These are phyloP conservation scores for Nothophaeocryptopus gaeumannii DNA, from an alignment of 2,329 filamentous ascomycete genomes.

Conservation along the genomic window DNA sequence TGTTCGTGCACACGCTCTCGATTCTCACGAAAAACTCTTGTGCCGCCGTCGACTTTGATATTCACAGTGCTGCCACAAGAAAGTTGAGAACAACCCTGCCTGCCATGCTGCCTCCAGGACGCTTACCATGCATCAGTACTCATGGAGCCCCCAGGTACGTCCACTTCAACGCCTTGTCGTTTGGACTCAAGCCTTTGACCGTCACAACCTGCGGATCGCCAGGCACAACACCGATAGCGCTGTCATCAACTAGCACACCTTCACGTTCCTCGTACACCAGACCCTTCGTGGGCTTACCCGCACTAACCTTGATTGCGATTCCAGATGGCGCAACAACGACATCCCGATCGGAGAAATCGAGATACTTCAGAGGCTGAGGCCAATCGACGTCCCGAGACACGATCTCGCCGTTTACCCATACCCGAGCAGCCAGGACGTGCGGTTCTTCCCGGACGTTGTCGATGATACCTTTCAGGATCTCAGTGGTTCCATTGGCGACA, in stretches of 20 bases:
- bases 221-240: slow-evolving; percentile 58
- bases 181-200: slow-evolving; percentile 41
- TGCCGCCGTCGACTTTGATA: too few relatives aligned
- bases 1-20: too few relatives aligned
- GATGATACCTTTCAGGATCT: slow-evolving; percentile 50
- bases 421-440: slow-evolving; percentile 53
- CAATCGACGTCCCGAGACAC: slow-evolving; percentile 58
- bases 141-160: slow-evolving; percentile 42
- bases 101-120: not conserved
- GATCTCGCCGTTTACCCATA: slow-evolving; percentile 52
- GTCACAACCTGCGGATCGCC: slow-evolving; percentile 53
- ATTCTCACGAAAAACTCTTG: too few relatives aligned
- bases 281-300: slow-evolving; percentile 56
- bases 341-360: slow-evolving; percentile 52
- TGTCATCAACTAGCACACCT: slow-evolving; percentile 54
- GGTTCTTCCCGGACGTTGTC: slow-evolving; percentile 53
- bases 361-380: slow-evolving; percentile 61
- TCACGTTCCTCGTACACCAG: slow-evolving; percentile 60
- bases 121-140: slow-evolving; percentile 1
- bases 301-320: slow-evolving; percentile 46
- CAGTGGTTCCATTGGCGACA: slow-evolving; percentile 55
- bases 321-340: slow-evolving; percentile 42
- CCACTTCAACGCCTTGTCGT: slow-evolving; percentile 43
- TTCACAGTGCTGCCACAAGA: too few relatives aligned
- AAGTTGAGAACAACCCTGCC: too few relatives aligned